A percentile compares a stretch with the other conserved stretches of the same genome.
phyloP scores from a whole-genome alignment of 73 alveolate genomes.

The Tetrahymena elliotti region DNA sequence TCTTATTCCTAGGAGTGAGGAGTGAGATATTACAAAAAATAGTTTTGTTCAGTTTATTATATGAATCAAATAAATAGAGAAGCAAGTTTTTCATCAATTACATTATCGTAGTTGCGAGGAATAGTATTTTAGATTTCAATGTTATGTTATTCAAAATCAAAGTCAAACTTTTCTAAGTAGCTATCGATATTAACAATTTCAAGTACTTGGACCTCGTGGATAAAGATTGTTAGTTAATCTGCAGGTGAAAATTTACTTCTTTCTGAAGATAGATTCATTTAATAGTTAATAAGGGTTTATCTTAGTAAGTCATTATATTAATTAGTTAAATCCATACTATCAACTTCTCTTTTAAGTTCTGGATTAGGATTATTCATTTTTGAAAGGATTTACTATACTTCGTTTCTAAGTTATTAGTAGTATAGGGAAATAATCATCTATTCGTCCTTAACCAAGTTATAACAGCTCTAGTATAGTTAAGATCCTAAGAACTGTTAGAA shows the following conservation, averaged over 20 bases:
- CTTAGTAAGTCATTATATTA: background rate
- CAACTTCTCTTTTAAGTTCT: background rate
- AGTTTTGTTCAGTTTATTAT: no score
- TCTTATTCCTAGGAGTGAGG: no score
- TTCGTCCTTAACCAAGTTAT: background rate
- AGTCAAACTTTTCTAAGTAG: background rate
- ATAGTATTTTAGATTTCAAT: background rate
- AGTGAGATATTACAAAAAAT: no score
- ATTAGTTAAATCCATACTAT: background rate
- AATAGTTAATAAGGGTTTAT: background rate
- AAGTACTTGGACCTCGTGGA: background rate
- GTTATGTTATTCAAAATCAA: background rate
- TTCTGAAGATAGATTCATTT: background rate
- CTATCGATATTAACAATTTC: background rate
- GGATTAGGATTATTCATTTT: background rate
- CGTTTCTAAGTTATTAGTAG: background rate
- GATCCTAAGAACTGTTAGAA: background rate
- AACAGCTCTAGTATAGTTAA: background rate
- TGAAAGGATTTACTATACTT: background rate
- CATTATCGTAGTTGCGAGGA: background rate
- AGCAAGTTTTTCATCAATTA: background rate
- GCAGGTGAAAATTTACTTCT: background rate
- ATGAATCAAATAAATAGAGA: background rate
- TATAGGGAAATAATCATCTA: background rate
- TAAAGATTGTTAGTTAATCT: background rate